These are phyloP conservation scores for barrel medic (Medicago truncatula) DNA, from an alignment of 306 rosid genomes.

Conservation along the genomic window MtrunA17r5.0-ANR NC_053044.1:47072501-47073000, in stretches of 20 bases:
- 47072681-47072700: conserved; percentile 45
- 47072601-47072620: conserved; percentile 57
- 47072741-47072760: background rate
- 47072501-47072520: background rate
- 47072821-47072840: background rate
- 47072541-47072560: conserved; percentile 58
- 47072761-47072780: background rate
- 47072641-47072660: conserved; percentile 58
- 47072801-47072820: background rate
- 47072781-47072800: background rate
- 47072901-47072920: conserved; percentile 46
- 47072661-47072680: conserved; percentile 49
- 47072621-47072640: conserved; percentile 61
- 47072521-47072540: conserved; percentile 54
- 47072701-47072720: background rate
- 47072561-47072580: conserved; percentile 53
- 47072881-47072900: conserved; percentile 46
- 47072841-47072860: background rate
- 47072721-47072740: background rate
- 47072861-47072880: background rate
- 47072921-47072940: conserved; percentile 50
- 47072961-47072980: conserved; percentile 56
- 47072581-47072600: conserved; percentile 61
- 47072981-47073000: conserved; percentile 50
- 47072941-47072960: conserved; percentile 59